Conservation (phyloP, 2,329 filamentous ascomycete genomes). For the Cytospora mali region DNA sequence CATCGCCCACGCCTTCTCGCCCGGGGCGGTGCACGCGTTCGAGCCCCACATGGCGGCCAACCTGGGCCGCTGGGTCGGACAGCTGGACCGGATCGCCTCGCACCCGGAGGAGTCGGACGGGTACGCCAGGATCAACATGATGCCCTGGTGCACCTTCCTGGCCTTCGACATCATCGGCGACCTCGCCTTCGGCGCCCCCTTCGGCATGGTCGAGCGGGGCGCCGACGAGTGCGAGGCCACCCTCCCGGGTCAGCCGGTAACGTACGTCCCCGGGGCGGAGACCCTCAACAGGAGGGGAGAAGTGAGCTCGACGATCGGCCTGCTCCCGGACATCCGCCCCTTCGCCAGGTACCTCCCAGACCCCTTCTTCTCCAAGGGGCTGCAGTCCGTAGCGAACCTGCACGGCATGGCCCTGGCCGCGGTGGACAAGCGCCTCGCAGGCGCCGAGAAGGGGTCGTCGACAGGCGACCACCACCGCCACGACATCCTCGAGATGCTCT, state of each 20-base stretch:
- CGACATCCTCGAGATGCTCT: conserved; percentile 78
- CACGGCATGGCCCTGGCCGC: conserved; percentile 85
- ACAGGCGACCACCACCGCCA: conserved; percentile 58
- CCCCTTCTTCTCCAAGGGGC: conserved; percentile 74
- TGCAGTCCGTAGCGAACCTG: conserved; percentile 74
- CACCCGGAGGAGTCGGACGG: conserved; percentile 42
- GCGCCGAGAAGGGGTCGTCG: conserved; percentile 53
- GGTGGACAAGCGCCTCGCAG: conserved; percentile 71
- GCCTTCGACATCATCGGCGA: conserved; percentile 57
- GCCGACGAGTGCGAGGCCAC: conserved; percentile 74
- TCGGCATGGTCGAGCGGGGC: conserved; percentile 79
- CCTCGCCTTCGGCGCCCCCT: conserved; percentile 73
- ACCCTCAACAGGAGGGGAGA: conserved; percentile 86
- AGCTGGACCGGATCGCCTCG: conserved; percentile 52
- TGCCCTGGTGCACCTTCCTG: conserved; percentile 76
- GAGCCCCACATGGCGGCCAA: conserved; percentile 87
- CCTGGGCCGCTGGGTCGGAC: conserved; percentile 69
- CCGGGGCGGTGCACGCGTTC: conserved; percentile 79
- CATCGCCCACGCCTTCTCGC: conserved; percentile 65
- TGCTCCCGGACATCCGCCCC: conserved; percentile 71
- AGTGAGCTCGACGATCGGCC: conserved; percentile 78
- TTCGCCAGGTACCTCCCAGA: conserved; percentile 81
- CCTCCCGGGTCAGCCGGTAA: conserved; percentile 61
- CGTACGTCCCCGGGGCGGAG: conserved; percentile 77
- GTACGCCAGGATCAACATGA: conserved; percentile 68